A percentile compares a stretch with the other conserved stretches of the same genome.
Evolutionary conservation across 352 stramenopile species (phyloP).

Genomic region (Elongisporangium prolatum): DNA sequence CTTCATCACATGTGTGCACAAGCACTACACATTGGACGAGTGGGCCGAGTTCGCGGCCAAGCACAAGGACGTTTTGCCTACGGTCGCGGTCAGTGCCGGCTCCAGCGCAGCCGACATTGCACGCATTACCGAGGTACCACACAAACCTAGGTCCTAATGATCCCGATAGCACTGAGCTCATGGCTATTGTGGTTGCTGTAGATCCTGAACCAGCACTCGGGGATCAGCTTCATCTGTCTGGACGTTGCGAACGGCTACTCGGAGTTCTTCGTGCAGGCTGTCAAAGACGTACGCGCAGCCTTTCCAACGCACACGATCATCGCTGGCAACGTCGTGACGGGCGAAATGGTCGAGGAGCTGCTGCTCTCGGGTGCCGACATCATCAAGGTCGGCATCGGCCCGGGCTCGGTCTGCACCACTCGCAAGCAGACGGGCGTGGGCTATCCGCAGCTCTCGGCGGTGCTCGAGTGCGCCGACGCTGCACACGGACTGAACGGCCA

Average conservation of each 20-base stretch:
- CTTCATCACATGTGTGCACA: constrained; percentile 90
- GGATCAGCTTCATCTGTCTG: constrained; percentile 85
- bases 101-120: constrained; percentile 68
- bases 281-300: constrained; percentile 44
- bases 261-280: constrained; percentile 82
- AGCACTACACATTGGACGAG: constrained; percentile 82
- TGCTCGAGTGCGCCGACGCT: constrained; percentile 90
- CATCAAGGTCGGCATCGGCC: constrained; percentile 92
- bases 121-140: constrained; percentile 33
- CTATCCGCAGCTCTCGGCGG: constrained; percentile 88
- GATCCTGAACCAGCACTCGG: constrained; percentile 52
- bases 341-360: constrained; percentile 91
- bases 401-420: constrained; percentile 89
- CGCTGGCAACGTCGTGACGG: constrained; percentile 90
- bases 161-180: no score
- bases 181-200: no score
- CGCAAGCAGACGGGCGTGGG: constrained; percentile 91
- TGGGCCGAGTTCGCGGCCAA: constrained; percentile 51
- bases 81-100: constrained; percentile 75
- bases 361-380: constrained; percentile 90
- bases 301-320: constrained; percentile 87
- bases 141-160: no score
- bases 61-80: constrained; percentile 54
- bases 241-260: constrained; percentile 90
- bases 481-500: constrained; percentile 87